Evolutionary conservation across 768 basidiomycete species (phyloP).

Genomic region (Amyloporia xantha): DNA sequence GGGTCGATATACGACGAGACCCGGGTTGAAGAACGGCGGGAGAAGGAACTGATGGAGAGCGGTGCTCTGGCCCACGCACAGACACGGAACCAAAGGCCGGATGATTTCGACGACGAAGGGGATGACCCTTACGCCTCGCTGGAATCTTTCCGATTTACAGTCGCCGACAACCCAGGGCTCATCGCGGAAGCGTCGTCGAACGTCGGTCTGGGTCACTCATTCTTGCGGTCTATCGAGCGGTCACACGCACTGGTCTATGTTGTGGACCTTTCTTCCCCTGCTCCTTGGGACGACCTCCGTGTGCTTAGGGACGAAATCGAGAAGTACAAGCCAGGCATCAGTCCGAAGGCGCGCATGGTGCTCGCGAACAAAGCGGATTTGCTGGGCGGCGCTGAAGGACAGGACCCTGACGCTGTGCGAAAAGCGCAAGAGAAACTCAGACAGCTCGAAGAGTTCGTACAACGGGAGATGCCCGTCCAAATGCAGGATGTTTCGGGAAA

Average conservation of each 20-base stretch:
- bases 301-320: conserved; percentile 80
- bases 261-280: conserved; percentile 72
- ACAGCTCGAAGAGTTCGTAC: conserved; percentile 51
- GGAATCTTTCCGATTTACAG: conserved; percentile 85
- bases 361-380: conserved; percentile 95
- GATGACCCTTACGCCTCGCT: conserved; percentile 18
- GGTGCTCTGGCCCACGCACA: conserved; percentile 45
- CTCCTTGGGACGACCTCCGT: conserved; percentile 72
- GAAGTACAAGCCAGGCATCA: conserved; percentile 74
- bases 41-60: conserved; percentile 38
- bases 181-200: conserved; percentile 80
- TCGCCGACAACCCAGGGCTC: conserved; percentile 96
- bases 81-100: conserved; percentile 41
- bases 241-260: conserved; percentile 88
- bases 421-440: conserved; percentile 52
- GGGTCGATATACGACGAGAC: conserved; percentile 63
- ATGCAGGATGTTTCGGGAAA: conserved; percentile 12
- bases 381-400: conserved; percentile 43
- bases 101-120: not conserved
- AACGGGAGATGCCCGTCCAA: conserved; percentile 33
- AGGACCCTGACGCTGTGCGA: conserved; percentile 39
- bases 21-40: conserved; percentile 41
- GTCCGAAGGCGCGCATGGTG: conserved; percentile 68
- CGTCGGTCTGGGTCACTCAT: conserved; percentile 89
- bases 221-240: conserved; percentile 89